Conservation (phyloP, 116 monocot genomes). For the Zostera marina region DNA sequence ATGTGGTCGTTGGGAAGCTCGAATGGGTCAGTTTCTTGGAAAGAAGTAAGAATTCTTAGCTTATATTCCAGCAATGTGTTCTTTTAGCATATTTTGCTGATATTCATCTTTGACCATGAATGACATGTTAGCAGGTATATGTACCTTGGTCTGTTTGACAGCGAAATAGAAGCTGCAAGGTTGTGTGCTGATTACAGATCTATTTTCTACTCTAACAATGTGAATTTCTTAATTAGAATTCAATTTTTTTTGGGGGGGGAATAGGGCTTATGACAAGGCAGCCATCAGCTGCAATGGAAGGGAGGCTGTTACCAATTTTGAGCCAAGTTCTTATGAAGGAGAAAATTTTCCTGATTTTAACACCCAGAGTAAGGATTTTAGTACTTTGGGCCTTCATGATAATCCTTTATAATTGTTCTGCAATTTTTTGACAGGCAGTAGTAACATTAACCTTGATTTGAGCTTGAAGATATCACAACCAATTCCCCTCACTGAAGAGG, state of each 20-base stretch:
- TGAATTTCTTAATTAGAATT: conserved; percentile 1
- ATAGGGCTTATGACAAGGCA: conserved; percentile 89
- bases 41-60: conserved; percentile 42
- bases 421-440: conserved; percentile 10
- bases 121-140: conserved; percentile 74
- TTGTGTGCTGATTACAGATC: conserved; percentile 19
- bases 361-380: conserved; percentile 25
- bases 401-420: not conserved
- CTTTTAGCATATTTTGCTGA: not conserved
- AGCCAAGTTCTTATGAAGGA: conserved; percentile 60
- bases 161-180: conserved; percentile 96
- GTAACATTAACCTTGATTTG: conserved; percentile 33
- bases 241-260: conserved; percentile 12
- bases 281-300: conserved; percentile 83
- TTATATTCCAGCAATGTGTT: not conserved
- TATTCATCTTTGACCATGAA: conserved; percentile 5
- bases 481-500: conserved; percentile 16
- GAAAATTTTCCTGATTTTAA: conserved; percentile 26
- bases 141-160: conserved; percentile 94
- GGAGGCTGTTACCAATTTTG: conserved; percentile 91
- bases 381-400: not conserved
- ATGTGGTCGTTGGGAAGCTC: conserved; percentile 82
- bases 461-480: conserved; percentile 72
- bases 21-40: conserved; percentile 82
- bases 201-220: not conserved